Evolutionary conservation across 73 alveolate genomes (phyloP).

Genomic region (Diophrys sp.): DNA sequence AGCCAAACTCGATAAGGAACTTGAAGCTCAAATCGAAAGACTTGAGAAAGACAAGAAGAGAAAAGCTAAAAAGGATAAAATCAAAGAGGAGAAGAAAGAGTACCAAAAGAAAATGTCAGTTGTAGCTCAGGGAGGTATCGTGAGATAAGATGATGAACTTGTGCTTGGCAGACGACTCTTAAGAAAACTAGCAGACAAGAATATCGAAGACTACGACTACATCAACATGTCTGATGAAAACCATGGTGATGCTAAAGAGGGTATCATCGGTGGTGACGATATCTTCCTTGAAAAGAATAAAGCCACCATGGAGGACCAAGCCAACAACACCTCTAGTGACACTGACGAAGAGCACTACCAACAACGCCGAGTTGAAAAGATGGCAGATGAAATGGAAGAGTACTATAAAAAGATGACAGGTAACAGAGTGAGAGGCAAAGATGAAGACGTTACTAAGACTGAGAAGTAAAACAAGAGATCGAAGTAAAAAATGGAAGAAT

Average conservation of each 20-base stretch:
- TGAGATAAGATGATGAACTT: slow-evolving; percentile 64
- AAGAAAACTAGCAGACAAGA: slow-evolving; percentile 51
- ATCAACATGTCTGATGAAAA: slow-evolving; percentile 24
- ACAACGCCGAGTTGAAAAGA: slow-evolving; percentile 43
- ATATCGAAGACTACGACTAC: slow-evolving; percentile 45
- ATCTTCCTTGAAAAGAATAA: not conserved
- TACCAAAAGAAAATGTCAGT: slow-evolving; percentile 67
- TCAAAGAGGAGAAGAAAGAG: slow-evolving; percentile 67
- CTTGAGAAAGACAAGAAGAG: slow-evolving; percentile 69
- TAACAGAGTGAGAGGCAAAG: not conserved
- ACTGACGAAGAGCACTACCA: slow-evolving; percentile 27
- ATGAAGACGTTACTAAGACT: not conserved
- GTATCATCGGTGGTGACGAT: not conserved
- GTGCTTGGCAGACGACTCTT: slow-evolving; percentile 60
- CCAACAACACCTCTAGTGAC: slow-evolving; percentile 1
- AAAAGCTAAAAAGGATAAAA: slow-evolving; percentile 68
- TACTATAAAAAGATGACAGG: slow-evolving; percentile 35
- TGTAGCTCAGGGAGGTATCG: slow-evolving; percentile 63
- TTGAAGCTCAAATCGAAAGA: slow-evolving; percentile 63
- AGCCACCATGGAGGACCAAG: slow-evolving; percentile 60
- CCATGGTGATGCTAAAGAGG: slow-evolving; percentile 44
- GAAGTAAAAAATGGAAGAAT: slow-evolving; percentile 5
- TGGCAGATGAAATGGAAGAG: slow-evolving; percentile 60
- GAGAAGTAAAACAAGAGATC: not conserved
- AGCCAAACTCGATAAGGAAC: slow-evolving; percentile 63